These are phyloP conservation scores for Clarireedia monteithiana DNA, from an alignment of 2,329 filamentous ascomycete species.

Conservation along the genomic window DNA sequence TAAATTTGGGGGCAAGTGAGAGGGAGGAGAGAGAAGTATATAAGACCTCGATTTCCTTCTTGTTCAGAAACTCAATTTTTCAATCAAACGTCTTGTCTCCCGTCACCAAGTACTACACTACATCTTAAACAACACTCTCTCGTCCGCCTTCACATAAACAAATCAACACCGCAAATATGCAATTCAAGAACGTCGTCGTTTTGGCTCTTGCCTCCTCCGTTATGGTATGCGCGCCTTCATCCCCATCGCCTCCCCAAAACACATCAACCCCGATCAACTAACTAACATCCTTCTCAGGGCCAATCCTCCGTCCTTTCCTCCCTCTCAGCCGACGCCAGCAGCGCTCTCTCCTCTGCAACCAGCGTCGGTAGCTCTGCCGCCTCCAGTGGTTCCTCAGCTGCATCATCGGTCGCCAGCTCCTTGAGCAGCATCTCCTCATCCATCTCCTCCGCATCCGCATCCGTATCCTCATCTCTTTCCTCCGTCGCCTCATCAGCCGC, in stretches of 20 bases:
- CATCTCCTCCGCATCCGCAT: slow-evolving; percentile 4
- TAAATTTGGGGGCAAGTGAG: neutral
- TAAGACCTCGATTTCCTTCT: neutral
- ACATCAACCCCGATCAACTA: neutral
- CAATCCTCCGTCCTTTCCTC: slow-evolving; percentile 13
- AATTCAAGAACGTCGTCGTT: slow-evolving; percentile 24
- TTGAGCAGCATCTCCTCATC: neutral
- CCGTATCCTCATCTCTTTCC: neutral
- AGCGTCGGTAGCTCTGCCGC: neutral
- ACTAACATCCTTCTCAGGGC: slow-evolving; percentile 9
- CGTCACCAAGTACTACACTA: neutral
- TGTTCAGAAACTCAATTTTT: neutral
- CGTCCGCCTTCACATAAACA: neutral
- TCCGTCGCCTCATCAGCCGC: neutral
- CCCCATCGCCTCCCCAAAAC: too few relatives aligned
- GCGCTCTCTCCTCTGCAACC: neutral
- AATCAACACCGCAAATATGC: slow-evolving; percentile 17
- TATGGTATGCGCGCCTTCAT: slow-evolving; percentile 10
- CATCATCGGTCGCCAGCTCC: neutral
- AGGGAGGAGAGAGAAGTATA: neutral
- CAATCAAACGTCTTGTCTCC: neutral
- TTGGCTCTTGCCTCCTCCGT: slow-evolving; percentile 22
- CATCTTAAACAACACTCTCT: neutral
- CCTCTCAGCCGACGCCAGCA: neutral
- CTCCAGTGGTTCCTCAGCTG: neutral